Conservation (phyloP, 345 rosid species). For the Brassica nigra region DNA sequence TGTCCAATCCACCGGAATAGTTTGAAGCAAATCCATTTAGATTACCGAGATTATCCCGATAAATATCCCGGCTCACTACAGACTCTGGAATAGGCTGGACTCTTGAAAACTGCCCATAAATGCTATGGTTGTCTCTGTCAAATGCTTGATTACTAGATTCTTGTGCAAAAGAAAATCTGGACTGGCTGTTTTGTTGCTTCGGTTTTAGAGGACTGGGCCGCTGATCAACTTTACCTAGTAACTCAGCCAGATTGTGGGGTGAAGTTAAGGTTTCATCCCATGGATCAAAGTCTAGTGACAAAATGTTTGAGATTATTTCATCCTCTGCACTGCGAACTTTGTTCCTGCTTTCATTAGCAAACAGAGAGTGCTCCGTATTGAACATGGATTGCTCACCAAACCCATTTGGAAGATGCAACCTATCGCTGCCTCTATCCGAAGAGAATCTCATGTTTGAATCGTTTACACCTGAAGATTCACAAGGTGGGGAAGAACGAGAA, state of each 20-base stretch:
- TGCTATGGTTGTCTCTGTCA: constrained; percentile 46
- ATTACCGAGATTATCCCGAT: constrained; percentile 45
- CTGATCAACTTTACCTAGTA: constrained; percentile 61
- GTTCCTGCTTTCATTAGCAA: constrained; percentile 47
- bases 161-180: constrained; percentile 92
- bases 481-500: constrained; percentile 50
- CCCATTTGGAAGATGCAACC: constrained; percentile 50
- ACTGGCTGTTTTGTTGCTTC: constrained; percentile 73
- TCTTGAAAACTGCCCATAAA: constrained; percentile 47
- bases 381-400: constrained; percentile 49
- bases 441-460: constrained; percentile 41
- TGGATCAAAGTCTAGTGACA: constrained; percentile 70
- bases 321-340: constrained; percentile 48
- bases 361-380: constrained; percentile 41
- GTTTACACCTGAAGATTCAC: constrained; percentile 33
- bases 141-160: constrained; percentile 51
- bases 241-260: constrained; percentile 53
- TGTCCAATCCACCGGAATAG: constrained; percentile 54
- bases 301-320: constrained; percentile 68
- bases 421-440: constrained; percentile 47
- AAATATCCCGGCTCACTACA: constrained; percentile 48
- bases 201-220: constrained; percentile 54
- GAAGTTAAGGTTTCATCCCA: constrained; percentile 79
- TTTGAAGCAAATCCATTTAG: constrained; percentile 57
- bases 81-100: constrained; percentile 49